phyloP scores from a whole-genome alignment of 1,284 basidiomycete genomes.

The Peniophora sp. region DNA sequence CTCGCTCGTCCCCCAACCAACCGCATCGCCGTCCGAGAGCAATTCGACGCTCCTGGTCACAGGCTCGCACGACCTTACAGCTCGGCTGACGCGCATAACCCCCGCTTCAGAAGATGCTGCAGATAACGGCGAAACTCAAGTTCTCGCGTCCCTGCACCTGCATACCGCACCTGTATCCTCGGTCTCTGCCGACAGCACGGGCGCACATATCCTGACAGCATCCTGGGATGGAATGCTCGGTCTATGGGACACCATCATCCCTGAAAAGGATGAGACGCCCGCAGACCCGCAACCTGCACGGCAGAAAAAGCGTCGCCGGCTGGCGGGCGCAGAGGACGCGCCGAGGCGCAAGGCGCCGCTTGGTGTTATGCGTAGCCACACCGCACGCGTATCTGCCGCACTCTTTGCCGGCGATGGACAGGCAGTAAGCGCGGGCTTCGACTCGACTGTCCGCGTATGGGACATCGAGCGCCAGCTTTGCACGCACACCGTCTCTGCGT shows the following conservation, averaged over 20 bases:
- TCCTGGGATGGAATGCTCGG: conserved; percentile 80
- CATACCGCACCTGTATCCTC: conserved; percentile 72
- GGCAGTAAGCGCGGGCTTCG: conserved; percentile 70
- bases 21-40: conserved; percentile 20
- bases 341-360: conserved; percentile 55
- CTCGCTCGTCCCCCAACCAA: conserved; percentile 39
- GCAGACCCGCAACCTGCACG: conserved; percentile 13
- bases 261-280: conserved; percentile 55
- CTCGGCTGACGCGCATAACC: conserved; percentile 51
- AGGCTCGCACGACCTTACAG: conserved; percentile 79
- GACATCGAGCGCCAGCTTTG: conserved; percentile 65
- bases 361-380: conserved; percentile 67
- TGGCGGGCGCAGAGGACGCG: conserved; percentile 22
- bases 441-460: conserved; percentile 70
- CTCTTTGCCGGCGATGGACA: conserved; percentile 30
- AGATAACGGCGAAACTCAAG: conserved; percentile 23
- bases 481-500: conserved; percentile 55
- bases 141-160: conserved; percentile 60
- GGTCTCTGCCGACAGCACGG: conserved; percentile 44
- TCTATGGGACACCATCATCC: conserved; percentile 64
- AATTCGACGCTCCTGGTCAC: conserved; percentile 60
- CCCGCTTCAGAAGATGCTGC: conserved; percentile 21
- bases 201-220: conserved; percentile 60
- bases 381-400: conserved; percentile 59
- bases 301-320: conserved; percentile 47